Base-by-base conservation (phyloP, 192 early-diverging fungal genomes). In the Gamsiella multidivaricata region DNA sequence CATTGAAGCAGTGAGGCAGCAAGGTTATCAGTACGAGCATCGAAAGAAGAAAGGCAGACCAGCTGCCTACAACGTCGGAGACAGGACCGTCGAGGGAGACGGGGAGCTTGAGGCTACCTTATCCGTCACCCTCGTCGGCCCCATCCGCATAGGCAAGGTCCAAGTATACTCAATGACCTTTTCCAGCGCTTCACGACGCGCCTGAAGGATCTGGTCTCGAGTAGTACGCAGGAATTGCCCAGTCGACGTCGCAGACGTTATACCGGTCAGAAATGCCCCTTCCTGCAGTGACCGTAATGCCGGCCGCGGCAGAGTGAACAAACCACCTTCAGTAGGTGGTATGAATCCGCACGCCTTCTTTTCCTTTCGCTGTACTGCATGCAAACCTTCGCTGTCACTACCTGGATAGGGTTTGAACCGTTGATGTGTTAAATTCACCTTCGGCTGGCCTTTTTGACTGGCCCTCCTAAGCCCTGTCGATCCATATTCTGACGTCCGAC, bases 81-180 rank as follows among this genome's bases (percentile, higher is more conserved):
- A 39, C 12, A 39, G 7, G 12, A 12, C 37, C 37, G 12, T 39
- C 7, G 33, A 34, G 5, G 34, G 23, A 20, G 36, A 57, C 5
- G 50, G 26, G 25, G 26, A 52, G 25, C 5, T 11, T 2, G 25
- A 25, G 49, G 7, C 49, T 23, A 25, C 7, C 22, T 25, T 23
- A 8, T 23, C 26, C 49, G 23, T 25, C 49, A 3, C 3, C 9
- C 20, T 23, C 11, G 8, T 23, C 26, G 18, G 18, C 2, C 25
- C 54, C 32, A 56, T 43, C 64, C 49, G 45, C 66, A 50, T 59
- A n/a, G 41, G 58, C 68, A 54, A 43, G 20, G 23, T 60, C 68
- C 41, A 54, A 20, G 58, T 53, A 17, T 45, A 61, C 37, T 54
- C 68, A 28, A 54, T 54, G 41, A 50, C 57, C 42, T 39, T 47